Evolutionary conservation across 2,329 filamentous ascomycete genomes (phyloP), one percentile per base, ranked within the genome.

Genomic region (Aspergillus eucalypticola): DNA sequence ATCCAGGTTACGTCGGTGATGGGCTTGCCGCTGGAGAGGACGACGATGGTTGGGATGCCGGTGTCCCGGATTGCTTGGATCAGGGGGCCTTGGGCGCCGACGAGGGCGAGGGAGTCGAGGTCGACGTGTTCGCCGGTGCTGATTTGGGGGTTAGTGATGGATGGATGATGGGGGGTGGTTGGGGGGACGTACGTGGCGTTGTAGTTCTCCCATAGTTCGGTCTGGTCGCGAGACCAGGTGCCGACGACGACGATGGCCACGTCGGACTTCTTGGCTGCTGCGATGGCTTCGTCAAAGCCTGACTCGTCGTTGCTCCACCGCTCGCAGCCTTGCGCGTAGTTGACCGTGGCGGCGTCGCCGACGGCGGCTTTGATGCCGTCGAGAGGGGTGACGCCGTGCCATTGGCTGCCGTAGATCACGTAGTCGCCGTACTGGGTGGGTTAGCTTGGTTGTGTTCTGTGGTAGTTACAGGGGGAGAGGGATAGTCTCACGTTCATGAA

Each of bases 211-310:
- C 88, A 91, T 3, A 92, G 83, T 72, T 91, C 85, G 55, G 81
- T 78, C 70, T 92, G 89, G 68, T 92, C 90, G 52, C 89, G 84
- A 25, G 85, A 87, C 90, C 89, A 91, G 8, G 89, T 92, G 32
- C 89, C 90, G 1, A 91, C 88, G 0, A 92, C 80, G 0, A 92
- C 88, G 5, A 92, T 82, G 5, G 89, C 89, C 2, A 91, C 84
- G 67, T 92, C 89, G 3, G 89, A 88, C 8, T 82, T 82, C 67
- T 87, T 78, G 1, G 88, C 88, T 0, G 84, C 85, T 0, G 83
- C 78, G n/a, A 91, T 74, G 6, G 90, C 90, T 67, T 86, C 88
- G 0, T 80, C 73, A 64, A 91, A 90, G 1, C 86, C 87, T 4
- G 86, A 88, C 63, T 90, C 78, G 64, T 90, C 86, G 60, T 80